Conservation (phyloP, 768 basidiomycete genomes). For the Russula virescens region DNA sequence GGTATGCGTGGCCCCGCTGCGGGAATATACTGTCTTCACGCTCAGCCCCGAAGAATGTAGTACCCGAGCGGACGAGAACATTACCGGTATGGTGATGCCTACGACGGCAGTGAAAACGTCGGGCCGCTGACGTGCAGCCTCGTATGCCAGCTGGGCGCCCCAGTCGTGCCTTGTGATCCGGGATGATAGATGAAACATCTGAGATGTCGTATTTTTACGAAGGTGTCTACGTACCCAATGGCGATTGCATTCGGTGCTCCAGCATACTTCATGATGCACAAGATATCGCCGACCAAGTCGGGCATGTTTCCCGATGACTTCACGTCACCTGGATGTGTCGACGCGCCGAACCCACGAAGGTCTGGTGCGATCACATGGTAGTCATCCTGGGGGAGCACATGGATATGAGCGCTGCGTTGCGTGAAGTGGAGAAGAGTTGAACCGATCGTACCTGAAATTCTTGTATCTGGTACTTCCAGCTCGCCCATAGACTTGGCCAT, state of each 20-base stretch:
- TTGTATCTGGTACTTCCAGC: constrained; percentile 66
- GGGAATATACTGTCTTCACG: constrained; percentile 55
- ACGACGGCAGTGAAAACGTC: constrained; percentile 57
- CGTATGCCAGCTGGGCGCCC: constrained; percentile 63
- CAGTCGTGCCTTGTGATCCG: constrained; percentile 56
- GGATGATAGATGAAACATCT: not conserved
- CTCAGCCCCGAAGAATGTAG: constrained; percentile 2
- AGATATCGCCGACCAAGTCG: constrained; percentile 58
- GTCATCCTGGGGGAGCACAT: constrained; percentile 37
- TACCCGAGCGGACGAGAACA: constrained; percentile 27
- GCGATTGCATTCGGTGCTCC: constrained; percentile 47
- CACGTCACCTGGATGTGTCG: constrained; percentile 58
- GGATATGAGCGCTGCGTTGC: not conserved
- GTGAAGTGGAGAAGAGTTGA: not conserved
- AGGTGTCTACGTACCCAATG: constrained; percentile 48
- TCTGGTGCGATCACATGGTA: constrained; percentile 60
- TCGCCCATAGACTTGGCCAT: constrained; percentile 74
- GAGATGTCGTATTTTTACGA: not conserved
- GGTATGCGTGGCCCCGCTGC: constrained; percentile 44
- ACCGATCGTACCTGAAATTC: constrained; percentile 46
- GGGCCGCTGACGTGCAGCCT: constrained; percentile 61
- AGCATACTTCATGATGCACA: constrained; percentile 54
- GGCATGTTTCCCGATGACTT: constrained; percentile 51
- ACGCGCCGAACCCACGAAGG: constrained; percentile 65
- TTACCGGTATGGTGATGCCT: constrained; percentile 56